These are phyloP conservation scores for Dipodascus geniculatus DNA, from an alignment of 805 yeast genomes.

Conservation along the genomic window DNA sequence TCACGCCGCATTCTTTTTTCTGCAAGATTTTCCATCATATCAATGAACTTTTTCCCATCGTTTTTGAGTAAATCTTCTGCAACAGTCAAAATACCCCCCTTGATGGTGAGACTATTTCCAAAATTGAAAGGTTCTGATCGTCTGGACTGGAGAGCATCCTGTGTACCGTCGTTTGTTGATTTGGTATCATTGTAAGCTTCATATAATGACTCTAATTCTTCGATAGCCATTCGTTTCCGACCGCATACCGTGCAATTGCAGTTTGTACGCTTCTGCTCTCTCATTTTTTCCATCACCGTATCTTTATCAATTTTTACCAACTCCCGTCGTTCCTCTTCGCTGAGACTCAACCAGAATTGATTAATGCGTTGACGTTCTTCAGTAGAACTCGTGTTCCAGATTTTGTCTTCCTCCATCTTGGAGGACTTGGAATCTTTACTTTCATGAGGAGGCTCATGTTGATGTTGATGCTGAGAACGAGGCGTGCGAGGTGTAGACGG, in stretches of 20 bases:
- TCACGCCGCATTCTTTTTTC: conserved; percentile 35
- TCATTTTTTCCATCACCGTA: conserved; percentile 53
- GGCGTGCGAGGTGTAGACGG: neutral
- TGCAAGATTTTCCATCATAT: conserved; percentile 69
- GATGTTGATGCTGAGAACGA: neutral
- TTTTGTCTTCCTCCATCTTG: conserved; percentile 19
- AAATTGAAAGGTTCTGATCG: conserved; percentile 17
- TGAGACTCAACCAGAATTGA: conserved; percentile 55
- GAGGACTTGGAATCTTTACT: neutral
- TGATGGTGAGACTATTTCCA: conserved; percentile 22
- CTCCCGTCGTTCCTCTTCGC: conserved; percentile 45
- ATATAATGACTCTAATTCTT: conserved; percentile 60
- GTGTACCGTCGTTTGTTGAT: conserved; percentile 4
- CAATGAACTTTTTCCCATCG: conserved; percentile 67
- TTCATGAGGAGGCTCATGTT: neutral
- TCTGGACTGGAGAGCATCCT: conserved; percentile 1
- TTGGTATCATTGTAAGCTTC: conserved; percentile 36
- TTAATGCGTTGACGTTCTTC: conserved; percentile 43
- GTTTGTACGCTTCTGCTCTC: conserved; percentile 40
- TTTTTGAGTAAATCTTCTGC: conserved; percentile 72
- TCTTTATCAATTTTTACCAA: conserved; percentile 58
- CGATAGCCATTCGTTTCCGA: conserved; percentile 56
- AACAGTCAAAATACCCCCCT: conserved; percentile 41
- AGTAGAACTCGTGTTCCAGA: conserved; percentile 33
- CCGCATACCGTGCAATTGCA: conserved; percentile 78